Evolutionary conservation across 805 yeast genomes (phyloP), one percentile per base, ranked within the genome.

Genomic region (Myxozyma geophila): DNA sequence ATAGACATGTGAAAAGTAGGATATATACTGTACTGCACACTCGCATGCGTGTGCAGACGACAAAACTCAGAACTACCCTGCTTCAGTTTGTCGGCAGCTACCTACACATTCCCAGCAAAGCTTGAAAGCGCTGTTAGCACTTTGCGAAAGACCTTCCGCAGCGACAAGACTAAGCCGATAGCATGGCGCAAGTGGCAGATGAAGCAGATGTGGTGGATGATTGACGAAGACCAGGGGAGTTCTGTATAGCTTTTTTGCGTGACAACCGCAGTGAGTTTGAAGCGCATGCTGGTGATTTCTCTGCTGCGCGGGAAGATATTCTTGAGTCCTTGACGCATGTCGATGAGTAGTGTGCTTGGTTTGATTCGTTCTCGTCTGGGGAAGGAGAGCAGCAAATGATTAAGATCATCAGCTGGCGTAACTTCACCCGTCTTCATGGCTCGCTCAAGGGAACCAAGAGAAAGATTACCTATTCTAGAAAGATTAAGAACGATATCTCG

Each of bases 331-430:
- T 53, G 48, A 15, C 3, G 36, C 47, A 53, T 41, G 33, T 53
- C 10, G 56, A 53, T 41, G 48, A 53, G 33, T 53, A 48, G 56
- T 23, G 48, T 15, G 37, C 35, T 15, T 53, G 56, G 56, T 53
- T 53, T 28, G 73, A 76, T 2, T 57, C 50, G 0, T 77, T 89
- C 2, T 77, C 79, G 6, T 92, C 90, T 33, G 68, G 75, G 4
- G 70, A 80, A 9, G 58, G 58, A 10, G 52, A 60, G 39, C 28
- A 40, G n/a, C 55, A 55, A 41, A 33, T 50, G 52, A 37, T 56
- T 2, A 49, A 39, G 37, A 44, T 60, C 21, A 52, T 60, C 48
- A 60, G 40, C 40, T 33, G 40, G 12, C 19, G 56, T 15, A 43
- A 55, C 15, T 49, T 35, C 17, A 50, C 57, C 15, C 41, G 57